phyloP scores from a whole-genome alignment of 805 yeast genomes.

The Candida silvicultrix region DNA sequence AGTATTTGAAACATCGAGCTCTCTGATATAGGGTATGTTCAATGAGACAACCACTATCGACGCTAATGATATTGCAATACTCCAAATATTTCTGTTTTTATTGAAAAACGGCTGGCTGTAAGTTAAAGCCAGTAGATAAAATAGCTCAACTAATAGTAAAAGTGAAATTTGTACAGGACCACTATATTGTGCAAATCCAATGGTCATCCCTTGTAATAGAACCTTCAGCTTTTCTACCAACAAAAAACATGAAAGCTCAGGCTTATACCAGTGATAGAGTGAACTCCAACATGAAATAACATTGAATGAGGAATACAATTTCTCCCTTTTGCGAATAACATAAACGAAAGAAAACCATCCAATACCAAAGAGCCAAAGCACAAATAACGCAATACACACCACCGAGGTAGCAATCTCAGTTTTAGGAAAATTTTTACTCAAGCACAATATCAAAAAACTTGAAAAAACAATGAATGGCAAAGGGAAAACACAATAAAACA shows the following conservation, averaged over 20 bases:
- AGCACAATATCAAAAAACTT: slow-evolving; percentile 2
- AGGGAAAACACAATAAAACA: slow-evolving; percentile 7
- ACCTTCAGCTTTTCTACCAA: slow-evolving; percentile 29
- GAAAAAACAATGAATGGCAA: slow-evolving; percentile 7
- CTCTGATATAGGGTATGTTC: slow-evolving; percentile 36
- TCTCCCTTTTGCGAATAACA: slow-evolving; percentile 9
- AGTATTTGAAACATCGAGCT: slow-evolving; percentile 21
- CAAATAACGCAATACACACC: slow-evolving; percentile 1
- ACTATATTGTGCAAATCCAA: slow-evolving; percentile 37
- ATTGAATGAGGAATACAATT: slow-evolving; percentile 41
- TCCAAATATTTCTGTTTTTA: slow-evolving; percentile 25
- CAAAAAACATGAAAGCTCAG: slow-evolving; percentile 33
- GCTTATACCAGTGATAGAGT: slow-evolving; percentile 37
- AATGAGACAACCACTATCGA: slow-evolving; percentile 33
- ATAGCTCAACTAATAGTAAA: slow-evolving; percentile 30
- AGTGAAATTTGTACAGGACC: slow-evolving; percentile 39
- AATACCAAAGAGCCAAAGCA: slow-evolving; percentile 3
- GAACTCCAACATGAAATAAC: slow-evolving; percentile 41
- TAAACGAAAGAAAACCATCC: slow-evolving; percentile 6
- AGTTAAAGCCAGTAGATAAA: slow-evolving; percentile 21
- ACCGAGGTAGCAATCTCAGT: neutral
- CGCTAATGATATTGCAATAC: slow-evolving; percentile 30
- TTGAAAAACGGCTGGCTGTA: slow-evolving; percentile 23
- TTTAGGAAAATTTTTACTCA: neutral
- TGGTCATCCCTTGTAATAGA: slow-evolving; percentile 31